phyloP scores from a whole-genome alignment of 2,329 filamentous ascomycete genomes.

The Botrytis cinerea region DNA sequence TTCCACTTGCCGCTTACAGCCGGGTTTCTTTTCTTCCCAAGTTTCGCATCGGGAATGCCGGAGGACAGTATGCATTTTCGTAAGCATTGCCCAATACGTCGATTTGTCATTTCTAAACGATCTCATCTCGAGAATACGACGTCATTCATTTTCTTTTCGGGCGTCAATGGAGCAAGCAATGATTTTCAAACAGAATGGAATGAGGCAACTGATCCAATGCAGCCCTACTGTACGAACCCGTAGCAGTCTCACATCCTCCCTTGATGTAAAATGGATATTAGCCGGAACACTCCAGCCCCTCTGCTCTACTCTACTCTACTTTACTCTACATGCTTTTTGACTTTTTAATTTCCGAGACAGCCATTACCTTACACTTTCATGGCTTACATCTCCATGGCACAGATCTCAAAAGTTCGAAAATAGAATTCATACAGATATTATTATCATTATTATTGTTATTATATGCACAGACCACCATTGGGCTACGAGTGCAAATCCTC shows the following conservation, averaged over 20 bases:
- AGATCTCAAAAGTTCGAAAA: slow-evolving; percentile 18
- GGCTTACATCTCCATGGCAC: neutral
- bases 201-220: slow-evolving; percentile 2
- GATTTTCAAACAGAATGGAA: slow-evolving; percentile 13
- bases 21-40: neutral
- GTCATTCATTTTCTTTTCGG: slow-evolving; percentile 2
- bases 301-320: neutral
- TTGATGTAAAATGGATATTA: slow-evolving; percentile 3
- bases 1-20: neutral
- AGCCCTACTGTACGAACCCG: slow-evolving; percentile 12
- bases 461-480: slow-evolving; percentile 18
- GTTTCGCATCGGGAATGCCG: neutral
- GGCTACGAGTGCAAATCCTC: neutral
- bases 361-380: neutral
- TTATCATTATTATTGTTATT: neutral
- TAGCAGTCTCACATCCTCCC: slow-evolving; percentile 11
- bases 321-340: neutral
- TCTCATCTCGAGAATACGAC: slow-evolving; percentile 17
- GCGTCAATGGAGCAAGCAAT: slow-evolving; percentile 4
- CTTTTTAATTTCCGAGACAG: slow-evolving; percentile 1
- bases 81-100: slow-evolving; percentile 14
- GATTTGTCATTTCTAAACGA: neutral
- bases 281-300: neutral
- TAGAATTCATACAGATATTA: slow-evolving; percentile 13
- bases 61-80: slow-evolving; percentile 7